Conservation (phyloP, 768 basidiomycete genomes). For the Daedaleopsis sinensis region DNA sequence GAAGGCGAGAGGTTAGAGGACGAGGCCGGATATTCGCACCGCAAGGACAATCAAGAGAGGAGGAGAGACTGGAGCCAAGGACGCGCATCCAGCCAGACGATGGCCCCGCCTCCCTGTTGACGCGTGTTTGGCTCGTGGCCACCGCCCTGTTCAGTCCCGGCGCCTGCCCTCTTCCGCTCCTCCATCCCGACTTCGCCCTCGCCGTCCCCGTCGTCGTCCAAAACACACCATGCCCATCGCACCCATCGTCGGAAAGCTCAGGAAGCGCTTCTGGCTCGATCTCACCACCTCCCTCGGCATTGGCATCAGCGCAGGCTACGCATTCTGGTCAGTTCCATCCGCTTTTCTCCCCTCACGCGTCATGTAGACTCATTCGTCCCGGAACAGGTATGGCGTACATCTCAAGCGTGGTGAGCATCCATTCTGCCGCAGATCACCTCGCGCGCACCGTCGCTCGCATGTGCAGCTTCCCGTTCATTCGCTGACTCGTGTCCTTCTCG, state of each 20-base stretch:
- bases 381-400: constrained; percentile 78
- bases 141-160: constrained; percentile 5
- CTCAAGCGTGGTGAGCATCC: constrained; percentile 67
- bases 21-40: background rate
- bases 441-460: background rate
- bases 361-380: constrained; percentile 29
- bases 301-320: constrained; percentile 73
- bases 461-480: background rate
- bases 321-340: constrained; percentile 72
- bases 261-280: constrained; percentile 91
- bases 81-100: constrained; percentile 11
- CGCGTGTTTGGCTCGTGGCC: constrained; percentile 30
- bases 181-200: constrained; percentile 27
- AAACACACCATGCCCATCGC: constrained; percentile 71
- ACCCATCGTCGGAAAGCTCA: constrained; percentile 91
- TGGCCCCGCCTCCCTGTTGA: constrained; percentile 14
- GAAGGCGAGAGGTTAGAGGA: background rate
- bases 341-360: constrained; percentile 20
- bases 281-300: constrained; percentile 74
- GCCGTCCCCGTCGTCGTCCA: constrained; percentile 22
- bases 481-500: background rate
- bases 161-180: constrained; percentile 7
- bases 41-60: constrained; percentile 7
- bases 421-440: constrained; percentile 1
- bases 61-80: constrained; percentile 10